Evolutionary conservation across 169 alveolate species (phyloP).

Genomic region (Cyclospora cayetanensis): DNA sequence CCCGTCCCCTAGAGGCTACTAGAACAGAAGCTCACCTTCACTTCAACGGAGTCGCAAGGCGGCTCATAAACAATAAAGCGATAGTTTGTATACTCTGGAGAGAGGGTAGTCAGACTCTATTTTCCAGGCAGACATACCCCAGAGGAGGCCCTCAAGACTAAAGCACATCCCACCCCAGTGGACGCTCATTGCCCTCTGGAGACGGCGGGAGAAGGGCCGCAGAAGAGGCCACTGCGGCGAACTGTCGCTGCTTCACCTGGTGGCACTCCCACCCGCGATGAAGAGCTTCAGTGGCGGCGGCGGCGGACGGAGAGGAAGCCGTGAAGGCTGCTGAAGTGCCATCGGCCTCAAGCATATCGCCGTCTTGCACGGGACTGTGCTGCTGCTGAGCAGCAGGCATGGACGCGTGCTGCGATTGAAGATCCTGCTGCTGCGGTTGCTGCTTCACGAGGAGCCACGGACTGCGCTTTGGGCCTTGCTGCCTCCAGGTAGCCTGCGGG

Average conservation of each 20-base stretch:
- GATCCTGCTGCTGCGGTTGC: conserved; percentile 17
- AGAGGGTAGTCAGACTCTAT: too few species aligned
- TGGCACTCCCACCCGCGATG: neutral
- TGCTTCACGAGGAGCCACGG: conserved; percentile 34
- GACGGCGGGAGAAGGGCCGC: neutral
- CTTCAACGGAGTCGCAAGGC: too few species aligned
- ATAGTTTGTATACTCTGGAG: neutral
- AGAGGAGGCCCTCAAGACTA: neutral
- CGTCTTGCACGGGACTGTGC: neutral
- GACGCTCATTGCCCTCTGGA: conserved; percentile 7
- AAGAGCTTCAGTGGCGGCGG: neutral
- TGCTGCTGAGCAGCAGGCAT: too few species aligned
- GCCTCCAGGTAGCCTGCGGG: conserved; percentile 37
- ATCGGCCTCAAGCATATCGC: neutral
- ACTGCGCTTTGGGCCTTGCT: neutral
- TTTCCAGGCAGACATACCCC: neutral
- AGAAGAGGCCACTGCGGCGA: neutral
- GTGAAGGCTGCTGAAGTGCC: conserved; percentile 1
- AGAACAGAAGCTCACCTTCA: too few species aligned
- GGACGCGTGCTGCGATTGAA: neutral
- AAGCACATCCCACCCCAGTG: neutral
- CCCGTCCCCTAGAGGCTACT: too few species aligned
- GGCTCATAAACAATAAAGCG: neutral
- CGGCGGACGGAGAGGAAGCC: too few species aligned
- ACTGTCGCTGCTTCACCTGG: conserved; percentile 12